Evolutionary conservation across 1,284 basidiomycete species (phyloP).

Genomic region (Puccinia polysora): DNA sequence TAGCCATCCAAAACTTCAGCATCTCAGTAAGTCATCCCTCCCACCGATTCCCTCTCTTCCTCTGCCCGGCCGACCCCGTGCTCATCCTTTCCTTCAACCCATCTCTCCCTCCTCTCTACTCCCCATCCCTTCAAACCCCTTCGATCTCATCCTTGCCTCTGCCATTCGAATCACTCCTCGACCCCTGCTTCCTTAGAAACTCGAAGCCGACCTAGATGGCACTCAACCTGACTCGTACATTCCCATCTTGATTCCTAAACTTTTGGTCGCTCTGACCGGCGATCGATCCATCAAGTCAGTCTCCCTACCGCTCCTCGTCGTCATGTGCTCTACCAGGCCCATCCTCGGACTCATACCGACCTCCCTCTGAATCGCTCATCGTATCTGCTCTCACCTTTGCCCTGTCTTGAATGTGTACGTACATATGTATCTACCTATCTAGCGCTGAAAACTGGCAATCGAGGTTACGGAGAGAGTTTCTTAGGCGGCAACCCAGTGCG

Average conservation of each 20-base stretch:
- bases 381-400: neutral
- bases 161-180: neutral
- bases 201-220: conserved; percentile 38
- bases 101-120: neutral
- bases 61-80: neutral
- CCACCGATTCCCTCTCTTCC: neutral
- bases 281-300: conserved; percentile 37
- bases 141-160: conserved; percentile 1
- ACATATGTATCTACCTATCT: neutral
- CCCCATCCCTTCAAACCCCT: neutral
- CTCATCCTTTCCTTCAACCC: neutral
- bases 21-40: conserved; percentile 17
- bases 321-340: no score
- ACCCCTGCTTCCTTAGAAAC: conserved; percentile 18
- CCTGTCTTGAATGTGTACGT: neutral
- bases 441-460: conserved; percentile 38
- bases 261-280: conserved; percentile 27
- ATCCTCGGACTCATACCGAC: neutral
- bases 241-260: conserved; percentile 22
- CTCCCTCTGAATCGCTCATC: neutral
- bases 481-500: conserved; percentile 11
- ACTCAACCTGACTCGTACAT: conserved; percentile 30
- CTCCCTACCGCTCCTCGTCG: neutral
- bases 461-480: conserved; percentile 32
- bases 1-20: conserved; percentile 28